Evolutionary conservation across 257 asterid species (phyloP).

Genomic region (Eustoma russellianum): DNA sequence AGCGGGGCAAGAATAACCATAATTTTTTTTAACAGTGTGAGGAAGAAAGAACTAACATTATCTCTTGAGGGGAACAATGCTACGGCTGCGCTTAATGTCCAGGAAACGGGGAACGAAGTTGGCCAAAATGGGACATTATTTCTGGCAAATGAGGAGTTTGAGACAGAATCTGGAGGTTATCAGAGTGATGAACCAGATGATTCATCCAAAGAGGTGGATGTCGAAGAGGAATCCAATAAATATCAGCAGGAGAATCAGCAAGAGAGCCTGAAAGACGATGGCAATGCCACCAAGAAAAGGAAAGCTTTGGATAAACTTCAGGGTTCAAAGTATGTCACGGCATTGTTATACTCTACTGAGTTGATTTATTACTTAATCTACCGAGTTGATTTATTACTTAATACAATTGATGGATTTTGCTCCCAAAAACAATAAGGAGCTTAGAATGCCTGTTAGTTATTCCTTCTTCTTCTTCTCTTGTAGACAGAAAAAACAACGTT

Average conservation of each 20-base stretch:
- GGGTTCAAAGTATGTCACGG: slow-evolving; percentile 42
- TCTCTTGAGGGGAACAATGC: slow-evolving; percentile 39
- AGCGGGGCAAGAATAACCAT: too few relatives aligned
- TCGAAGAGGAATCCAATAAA: slow-evolving; percentile 14
- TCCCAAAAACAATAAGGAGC: neutral
- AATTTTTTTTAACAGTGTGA: slow-evolving; percentile 33
- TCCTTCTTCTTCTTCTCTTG: slow-evolving; percentile 7
- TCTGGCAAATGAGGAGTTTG: slow-evolving; percentile 70
- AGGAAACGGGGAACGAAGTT: slow-evolving; percentile 36
- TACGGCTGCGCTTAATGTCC: slow-evolving; percentile 24
- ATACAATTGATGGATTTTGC: slow-evolving; percentile 2
- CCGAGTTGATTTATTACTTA: too few relatives aligned
- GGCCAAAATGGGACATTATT: slow-evolving; percentile 37
- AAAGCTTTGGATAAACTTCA: slow-evolving; percentile 48
- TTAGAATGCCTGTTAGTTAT: neutral
- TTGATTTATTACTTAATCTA: too few relatives aligned
- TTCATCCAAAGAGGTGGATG: slow-evolving; percentile 25
- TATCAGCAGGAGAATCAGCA: slow-evolving; percentile 19
- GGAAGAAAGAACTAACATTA: slow-evolving; percentile 37
- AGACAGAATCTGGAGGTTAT: slow-evolving; percentile 53
- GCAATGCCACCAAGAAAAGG: slow-evolving; percentile 41
- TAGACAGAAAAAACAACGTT: slow-evolving; percentile 60
- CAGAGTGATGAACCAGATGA: slow-evolving; percentile 43
- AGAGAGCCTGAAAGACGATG: slow-evolving; percentile 18
- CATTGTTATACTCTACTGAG: neutral